Base-by-base conservation (phyloP, 2,329 filamentous ascomycete genomes). In the Aureobasidium pullulans region DNA sequence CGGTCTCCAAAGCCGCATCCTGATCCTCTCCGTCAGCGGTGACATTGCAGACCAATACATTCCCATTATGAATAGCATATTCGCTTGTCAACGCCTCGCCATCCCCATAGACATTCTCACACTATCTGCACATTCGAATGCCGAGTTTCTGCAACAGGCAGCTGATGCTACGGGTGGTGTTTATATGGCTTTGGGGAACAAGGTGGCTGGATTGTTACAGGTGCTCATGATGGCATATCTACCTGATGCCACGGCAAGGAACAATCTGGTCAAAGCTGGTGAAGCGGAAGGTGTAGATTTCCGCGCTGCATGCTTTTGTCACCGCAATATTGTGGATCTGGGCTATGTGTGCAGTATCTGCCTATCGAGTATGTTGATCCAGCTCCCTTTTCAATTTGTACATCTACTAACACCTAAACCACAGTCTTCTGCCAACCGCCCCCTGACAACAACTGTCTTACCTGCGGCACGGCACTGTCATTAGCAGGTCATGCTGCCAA, bases 271-370 rank as follows among this genome's bases (percentile, higher is more conserved):
- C 43, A 78, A 87, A 4, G 92, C 94, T 0, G 90, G 88, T 8
- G 70, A 70, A 7, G 86, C 90, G 39, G 88, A 92, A 59, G 86
- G 88, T 46, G 91, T 99, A 44, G 95, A 99, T 75, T 99, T 99
- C 72, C 85, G 94, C 44, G 93, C 95, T n/a, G 94, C 94, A 3
- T 99, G 94, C 71, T 99, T 99, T 76, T 99, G 94, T 71, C 94
- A 99, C 75, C 82, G 93, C 53, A 84, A 84, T 37, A 90, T 97
- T 19, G 87, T 99, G 44, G 90, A 96, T 73, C 84, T 92, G 1
- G 94, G 92, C 8, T 99, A 90, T 71, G 93, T 99, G 39, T 99
- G 94, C 77, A 96, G 90, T 62, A 91, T 99, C 66, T 99, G 94
- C 70, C 78, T 99, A 46, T 96, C 90, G 72, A 99, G 79, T 82